Evolutionary conservation across 768 basidiomycete species (phyloP).

Genomic region (Boletus vermiculosoides): DNA sequence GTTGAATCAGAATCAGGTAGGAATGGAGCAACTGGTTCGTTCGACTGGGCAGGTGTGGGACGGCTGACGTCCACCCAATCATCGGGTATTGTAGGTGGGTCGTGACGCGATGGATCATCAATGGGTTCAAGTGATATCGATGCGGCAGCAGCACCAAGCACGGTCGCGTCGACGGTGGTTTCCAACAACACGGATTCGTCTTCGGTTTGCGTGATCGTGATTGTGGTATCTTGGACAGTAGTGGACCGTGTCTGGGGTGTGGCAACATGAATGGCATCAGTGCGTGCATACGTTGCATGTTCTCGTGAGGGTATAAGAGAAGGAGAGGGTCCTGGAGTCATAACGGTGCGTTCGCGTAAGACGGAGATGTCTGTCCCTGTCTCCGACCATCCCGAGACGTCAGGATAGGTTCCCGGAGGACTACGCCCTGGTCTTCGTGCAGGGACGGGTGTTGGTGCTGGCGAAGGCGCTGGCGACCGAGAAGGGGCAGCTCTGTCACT

Average conservation of each 20-base stretch:
- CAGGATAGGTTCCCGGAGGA: slow-evolving; percentile 31
- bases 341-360: slow-evolving; percentile 15
- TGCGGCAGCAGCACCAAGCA: not conserved
- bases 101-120: slow-evolving; percentile 18
- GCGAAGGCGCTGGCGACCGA: slow-evolving; percentile 21
- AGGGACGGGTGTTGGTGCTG: slow-evolving; percentile 13
- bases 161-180: not conserved
- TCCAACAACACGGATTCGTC: slow-evolving; percentile 5
- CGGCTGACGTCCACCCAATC: slow-evolving; percentile 31
- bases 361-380: slow-evolving; percentile 27
- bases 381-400: slow-evolving; percentile 33
- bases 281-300: slow-evolving; percentile 6
- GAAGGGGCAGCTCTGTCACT: slow-evolving; percentile 32
- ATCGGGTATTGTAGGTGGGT: slow-evolving; percentile 24
- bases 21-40: slow-evolving; percentile 6
- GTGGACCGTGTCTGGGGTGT: slow-evolving; percentile 6
- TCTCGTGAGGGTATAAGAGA: slow-evolving; percentile 28
- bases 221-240: slow-evolving; percentile 8
- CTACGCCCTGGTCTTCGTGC: slow-evolving; percentile 25
- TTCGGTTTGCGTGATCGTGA: slow-evolving; percentile 14
- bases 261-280: slow-evolving; percentile 11
- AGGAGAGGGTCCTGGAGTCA: slow-evolving; percentile 24
- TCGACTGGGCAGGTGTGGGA: slow-evolving; percentile 4
- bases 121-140: slow-evolving; percentile 4
- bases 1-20: slow-evolving; percentile 7